These are phyloP conservation scores for Cyberlindnera saturnus DNA, from an alignment of 805 yeast species.

Conservation along the genomic window DNA sequence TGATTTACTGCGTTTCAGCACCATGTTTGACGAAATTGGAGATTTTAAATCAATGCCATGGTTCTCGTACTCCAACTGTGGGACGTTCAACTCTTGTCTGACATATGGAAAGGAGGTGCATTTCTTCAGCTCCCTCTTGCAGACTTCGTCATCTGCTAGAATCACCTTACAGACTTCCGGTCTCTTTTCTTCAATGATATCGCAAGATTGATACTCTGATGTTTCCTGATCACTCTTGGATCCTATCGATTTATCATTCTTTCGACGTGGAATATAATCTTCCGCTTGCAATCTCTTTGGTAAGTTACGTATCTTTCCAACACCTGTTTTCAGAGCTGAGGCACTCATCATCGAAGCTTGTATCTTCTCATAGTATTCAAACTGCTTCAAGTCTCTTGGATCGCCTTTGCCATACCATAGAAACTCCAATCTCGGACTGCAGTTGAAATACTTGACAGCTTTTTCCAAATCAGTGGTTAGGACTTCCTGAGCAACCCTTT, in stretches of 20 bases:
- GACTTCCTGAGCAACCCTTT: slow-evolving; percentile 30
- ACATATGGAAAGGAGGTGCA: slow-evolving; percentile 36
- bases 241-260: neutral
- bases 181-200: neutral
- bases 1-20: slow-evolving; percentile 30
- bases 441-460: slow-evolving; percentile 17
- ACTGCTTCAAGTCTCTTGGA: slow-evolving; percentile 27
- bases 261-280: slow-evolving; percentile 6
- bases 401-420: slow-evolving; percentile 49
- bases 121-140: slow-evolving; percentile 17
- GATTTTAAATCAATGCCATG: slow-evolving; percentile 11
- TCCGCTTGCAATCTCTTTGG: slow-evolving; percentile 21
- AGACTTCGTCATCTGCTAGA: slow-evolving; percentile 10
- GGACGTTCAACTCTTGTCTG: slow-evolving; percentile 26
- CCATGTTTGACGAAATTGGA: neutral
- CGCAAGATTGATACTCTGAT: neutral
- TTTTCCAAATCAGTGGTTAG: slow-evolving; percentile 33
- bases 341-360: slow-evolving; percentile 6
- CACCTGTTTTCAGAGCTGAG: slow-evolving; percentile 21
- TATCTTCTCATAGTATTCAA: slow-evolving; percentile 10
- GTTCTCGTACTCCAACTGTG: slow-evolving; percentile 23
- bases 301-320: slow-evolving; percentile 20
- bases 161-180: neutral
- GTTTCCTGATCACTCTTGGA: neutral
- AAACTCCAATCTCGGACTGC: slow-evolving; percentile 31